Evolutionary conservation across 148 eudicot genomes (phyloP).

Genomic region (Beta vulgaris): DNA sequence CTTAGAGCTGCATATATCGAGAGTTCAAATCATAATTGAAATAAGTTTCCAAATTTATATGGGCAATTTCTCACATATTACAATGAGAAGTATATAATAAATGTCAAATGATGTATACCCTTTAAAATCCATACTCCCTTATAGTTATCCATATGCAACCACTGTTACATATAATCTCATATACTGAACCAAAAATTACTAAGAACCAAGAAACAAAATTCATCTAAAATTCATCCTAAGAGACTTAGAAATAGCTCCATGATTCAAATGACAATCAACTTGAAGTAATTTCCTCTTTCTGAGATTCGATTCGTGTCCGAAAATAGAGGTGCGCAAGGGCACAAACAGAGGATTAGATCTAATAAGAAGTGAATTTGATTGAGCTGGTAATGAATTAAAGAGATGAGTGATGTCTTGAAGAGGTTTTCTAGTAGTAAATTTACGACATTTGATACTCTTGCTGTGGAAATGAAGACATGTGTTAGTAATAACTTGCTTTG

Average conservation of each 20-base stretch:
- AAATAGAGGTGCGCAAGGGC: neutral
- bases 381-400: neutral
- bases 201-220: neutral
- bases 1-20: too few species aligned
- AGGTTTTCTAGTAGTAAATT: conserved; percentile 9
- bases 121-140: too few species aligned
- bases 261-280: conserved; percentile 3
- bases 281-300: conserved; percentile 10
- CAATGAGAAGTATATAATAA: too few species aligned
- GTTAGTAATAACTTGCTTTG: conserved; percentile 2
- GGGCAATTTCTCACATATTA: too few species aligned
- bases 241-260: conserved; percentile 15
- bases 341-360: neutral
- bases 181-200: neutral
- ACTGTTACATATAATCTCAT: neutral
- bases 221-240: conserved; percentile 28
- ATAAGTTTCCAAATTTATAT: too few species aligned
- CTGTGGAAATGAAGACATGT: neutral
- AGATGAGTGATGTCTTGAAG: conserved; percentile 30
- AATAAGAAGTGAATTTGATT: neutral
- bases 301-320: neutral
- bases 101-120: too few species aligned
- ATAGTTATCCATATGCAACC: too few species aligned
- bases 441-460: conserved; percentile 12
- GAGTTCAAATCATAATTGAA: too few species aligned